These are phyloP conservation scores for Crotalaria pallida DNA, from an alignment of 306 rosid genomes.

Conservation along the genomic window DNA sequence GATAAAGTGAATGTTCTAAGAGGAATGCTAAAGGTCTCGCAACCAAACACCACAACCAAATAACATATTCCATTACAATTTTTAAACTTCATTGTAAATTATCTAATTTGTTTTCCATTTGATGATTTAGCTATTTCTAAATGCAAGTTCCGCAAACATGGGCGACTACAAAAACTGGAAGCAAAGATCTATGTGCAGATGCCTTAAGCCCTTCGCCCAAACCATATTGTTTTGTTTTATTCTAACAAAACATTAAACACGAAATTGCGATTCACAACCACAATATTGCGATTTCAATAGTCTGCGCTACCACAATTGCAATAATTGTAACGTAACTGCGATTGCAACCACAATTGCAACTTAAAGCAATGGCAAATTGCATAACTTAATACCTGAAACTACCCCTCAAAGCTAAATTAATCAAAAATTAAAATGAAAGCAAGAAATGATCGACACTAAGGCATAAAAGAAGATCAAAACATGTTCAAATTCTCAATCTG, in stretches of 20 bases:
- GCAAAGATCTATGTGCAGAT: neutral
- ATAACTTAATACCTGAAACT: neutral
- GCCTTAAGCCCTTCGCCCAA: neutral
- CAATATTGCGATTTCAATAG: too few species aligned
- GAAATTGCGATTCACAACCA: too few species aligned
- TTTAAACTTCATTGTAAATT: neutral
- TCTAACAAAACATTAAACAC: neutral
- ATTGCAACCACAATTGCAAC: too few species aligned
- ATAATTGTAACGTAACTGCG: too few species aligned
- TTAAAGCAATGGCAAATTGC: neutral
- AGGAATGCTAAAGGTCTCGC: neutral
- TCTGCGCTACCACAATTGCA: too few species aligned
- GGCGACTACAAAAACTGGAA: conserved; percentile 1
- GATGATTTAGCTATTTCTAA: conserved; percentile 7
- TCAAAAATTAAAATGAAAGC: neutral
- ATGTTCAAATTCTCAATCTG: neutral
- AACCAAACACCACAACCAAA: neutral
- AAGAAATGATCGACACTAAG: neutral
- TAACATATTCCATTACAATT: neutral
- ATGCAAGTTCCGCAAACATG: neutral
- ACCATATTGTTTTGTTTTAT: conserved; percentile 2
- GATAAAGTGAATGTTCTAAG: conserved; percentile 6
- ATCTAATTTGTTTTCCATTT: conserved; percentile 4
- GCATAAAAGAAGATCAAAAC: neutral
- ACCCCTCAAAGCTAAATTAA: neutral